Percentiles rank a stretch among this genome's conserved stretches.
Conservation (phyloP, 305 asterid species). For the Fraxinus greggii region DNA sequence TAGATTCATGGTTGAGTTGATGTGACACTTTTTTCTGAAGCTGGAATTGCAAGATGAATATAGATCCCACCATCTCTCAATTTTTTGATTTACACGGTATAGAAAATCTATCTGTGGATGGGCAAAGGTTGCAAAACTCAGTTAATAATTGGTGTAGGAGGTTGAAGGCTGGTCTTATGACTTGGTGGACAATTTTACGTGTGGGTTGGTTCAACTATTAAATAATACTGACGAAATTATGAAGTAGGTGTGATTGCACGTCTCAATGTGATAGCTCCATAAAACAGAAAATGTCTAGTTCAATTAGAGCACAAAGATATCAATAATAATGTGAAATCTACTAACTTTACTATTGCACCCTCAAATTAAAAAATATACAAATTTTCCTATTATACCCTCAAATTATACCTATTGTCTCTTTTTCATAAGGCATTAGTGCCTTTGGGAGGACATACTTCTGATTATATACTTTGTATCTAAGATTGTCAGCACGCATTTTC, state of each 20-base stretch:
- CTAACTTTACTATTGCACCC: background rate
- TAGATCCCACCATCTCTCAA: background rate
- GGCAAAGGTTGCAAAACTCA: slow-evolving; percentile 7
- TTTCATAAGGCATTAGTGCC: background rate
- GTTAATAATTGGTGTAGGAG: slow-evolving; percentile 3
- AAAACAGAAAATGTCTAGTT: background rate
- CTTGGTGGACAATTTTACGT: background rate
- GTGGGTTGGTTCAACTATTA: background rate
- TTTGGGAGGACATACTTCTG: background rate
- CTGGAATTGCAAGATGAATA: background rate
- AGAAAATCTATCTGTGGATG: background rate
- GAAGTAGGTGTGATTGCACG: background rate
- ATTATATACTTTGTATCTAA: background rate
- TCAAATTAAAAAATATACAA: background rate
- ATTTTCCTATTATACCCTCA: background rate
- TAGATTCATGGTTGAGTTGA: background rate
- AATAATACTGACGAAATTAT: background rate
- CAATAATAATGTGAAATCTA: slow-evolving; percentile 3
- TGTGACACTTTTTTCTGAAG: background rate
- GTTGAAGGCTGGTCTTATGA: background rate
- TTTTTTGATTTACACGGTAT: background rate
- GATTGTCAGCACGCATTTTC: background rate
- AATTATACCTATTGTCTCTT: background rate
- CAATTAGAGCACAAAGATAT: slow-evolving; percentile 7
- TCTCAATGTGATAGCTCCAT: background rate